phyloP scores from a whole-genome alignment of 2,329 filamentous ascomycete genomes.

The Paracoccidioides brasiliensis region DNA sequence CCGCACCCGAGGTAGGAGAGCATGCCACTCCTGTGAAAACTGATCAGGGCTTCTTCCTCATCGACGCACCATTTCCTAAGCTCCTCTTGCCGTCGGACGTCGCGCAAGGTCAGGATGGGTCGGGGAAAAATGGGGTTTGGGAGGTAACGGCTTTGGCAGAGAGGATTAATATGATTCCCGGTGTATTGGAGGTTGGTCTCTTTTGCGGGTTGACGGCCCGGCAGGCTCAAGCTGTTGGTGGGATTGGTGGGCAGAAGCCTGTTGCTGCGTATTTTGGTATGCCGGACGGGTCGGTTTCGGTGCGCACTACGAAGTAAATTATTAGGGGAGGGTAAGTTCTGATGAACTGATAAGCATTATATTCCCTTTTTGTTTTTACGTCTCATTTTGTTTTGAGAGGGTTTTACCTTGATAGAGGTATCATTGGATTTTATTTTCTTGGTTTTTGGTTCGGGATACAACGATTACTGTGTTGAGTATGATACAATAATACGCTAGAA shows the following conservation, averaged over 20 bases:
- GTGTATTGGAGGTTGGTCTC: slow-evolving; percentile 82
- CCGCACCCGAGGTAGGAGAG: slow-evolving; percentile 59
- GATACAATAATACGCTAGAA: not conserved
- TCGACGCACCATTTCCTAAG: slow-evolving; percentile 77
- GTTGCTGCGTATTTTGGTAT: slow-evolving; percentile 92
- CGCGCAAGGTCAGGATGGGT: slow-evolving; percentile 34
- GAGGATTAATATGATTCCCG: slow-evolving; percentile 66
- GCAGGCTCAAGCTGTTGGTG: slow-evolving; percentile 48
- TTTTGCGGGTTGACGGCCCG: slow-evolving; percentile 73
- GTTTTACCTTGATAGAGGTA: not conserved
- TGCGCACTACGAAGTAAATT: slow-evolving; percentile 31
- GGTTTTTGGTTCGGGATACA: not conserved
- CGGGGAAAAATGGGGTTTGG: slow-evolving; percentile 57
- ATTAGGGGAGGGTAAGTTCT: not conserved
- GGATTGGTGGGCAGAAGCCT: slow-evolving; percentile 70
- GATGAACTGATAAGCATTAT: not conserved
- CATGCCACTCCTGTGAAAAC: slow-evolving; percentile 52
- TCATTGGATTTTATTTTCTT: not conserved
- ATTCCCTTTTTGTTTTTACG: not conserved
- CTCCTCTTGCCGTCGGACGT: slow-evolving; percentile 53
- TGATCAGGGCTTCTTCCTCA: slow-evolving; percentile 76
- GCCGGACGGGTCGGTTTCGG: slow-evolving; percentile 56
- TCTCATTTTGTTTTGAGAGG: not conserved
- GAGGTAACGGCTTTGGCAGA: slow-evolving; percentile 63
- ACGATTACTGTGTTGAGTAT: not conserved